Conservation (phyloP, 2,329 filamentous ascomycete species). For the Fusarium nisikadoi region DNA sequence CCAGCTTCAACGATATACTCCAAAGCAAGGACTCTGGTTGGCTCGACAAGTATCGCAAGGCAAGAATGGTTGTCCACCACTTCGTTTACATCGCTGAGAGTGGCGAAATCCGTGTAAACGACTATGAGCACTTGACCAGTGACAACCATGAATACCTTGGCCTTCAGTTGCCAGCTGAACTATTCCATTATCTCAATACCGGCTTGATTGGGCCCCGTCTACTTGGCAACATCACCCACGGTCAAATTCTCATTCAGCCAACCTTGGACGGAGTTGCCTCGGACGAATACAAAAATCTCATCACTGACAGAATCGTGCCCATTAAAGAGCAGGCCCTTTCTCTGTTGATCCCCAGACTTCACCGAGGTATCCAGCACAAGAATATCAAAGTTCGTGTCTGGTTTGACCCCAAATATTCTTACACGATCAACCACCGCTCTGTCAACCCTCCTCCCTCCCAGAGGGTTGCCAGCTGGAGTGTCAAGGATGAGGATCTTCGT, state of each 20-base stretch:
- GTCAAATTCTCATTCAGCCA: conserved; percentile 81
- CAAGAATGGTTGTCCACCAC: conserved; percentile 86
- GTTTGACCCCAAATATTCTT: conserved; percentile 78
- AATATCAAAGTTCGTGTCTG: conserved; percentile 82
- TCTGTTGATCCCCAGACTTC: conserved; percentile 80
- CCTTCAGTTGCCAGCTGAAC: conserved; percentile 87
- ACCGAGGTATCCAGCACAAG: conserved; percentile 85
- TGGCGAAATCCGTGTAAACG: conserved; percentile 81
- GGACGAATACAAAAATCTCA: conserved; percentile 81
- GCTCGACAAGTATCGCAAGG: conserved; percentile 86
- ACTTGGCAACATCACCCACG: conserved; percentile 83
- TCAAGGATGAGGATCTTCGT: conserved; percentile 68
- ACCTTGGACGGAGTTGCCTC: conserved; percentile 86
- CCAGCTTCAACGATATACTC: conserved; percentile 82
- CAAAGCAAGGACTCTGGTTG: conserved; percentile 78
- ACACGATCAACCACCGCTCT: conserved; percentile 72
- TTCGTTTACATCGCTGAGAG: conserved; percentile 82
- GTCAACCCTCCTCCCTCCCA: conserved; percentile 60
- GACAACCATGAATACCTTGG: conserved; percentile 92
- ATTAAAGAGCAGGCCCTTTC: conserved; percentile 81
- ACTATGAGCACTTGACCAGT: conserved; percentile 77
- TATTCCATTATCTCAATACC: conserved; percentile 88
- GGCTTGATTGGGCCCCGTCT: conserved; percentile 84
- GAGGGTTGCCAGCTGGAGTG: conserved; percentile 73
- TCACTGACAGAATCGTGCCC: conserved; percentile 78